A percentile compares a stretch with the other conserved stretches of the same genome.
Evolutionary conservation across 805 yeast species (phyloP).

Genomic region (Kurtzmaniella fragi): DNA sequence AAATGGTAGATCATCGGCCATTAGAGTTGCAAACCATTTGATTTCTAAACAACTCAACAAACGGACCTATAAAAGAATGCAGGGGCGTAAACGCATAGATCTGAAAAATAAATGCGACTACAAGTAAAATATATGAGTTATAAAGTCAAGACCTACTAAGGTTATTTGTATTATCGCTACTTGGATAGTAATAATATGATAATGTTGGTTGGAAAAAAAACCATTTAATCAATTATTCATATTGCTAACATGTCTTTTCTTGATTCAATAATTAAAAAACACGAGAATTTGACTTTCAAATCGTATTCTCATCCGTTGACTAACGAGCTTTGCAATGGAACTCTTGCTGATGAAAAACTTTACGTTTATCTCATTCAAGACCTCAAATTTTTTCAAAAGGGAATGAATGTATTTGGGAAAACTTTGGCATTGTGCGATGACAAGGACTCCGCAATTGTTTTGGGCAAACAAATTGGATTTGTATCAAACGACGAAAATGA

Average conservation of each 20-base stretch:
- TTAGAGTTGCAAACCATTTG: no score
- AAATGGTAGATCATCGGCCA: no score
- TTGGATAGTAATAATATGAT: no score
- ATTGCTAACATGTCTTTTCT: conserved; percentile 17
- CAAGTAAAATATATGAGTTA: no score
- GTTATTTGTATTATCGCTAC: no score
- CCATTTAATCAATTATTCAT: no score
- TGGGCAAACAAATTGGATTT: conserved; percentile 50
- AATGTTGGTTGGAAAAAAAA: no score
- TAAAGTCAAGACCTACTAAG: no score
- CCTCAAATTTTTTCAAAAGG: conserved; percentile 40
- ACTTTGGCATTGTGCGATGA: conserved; percentile 40
- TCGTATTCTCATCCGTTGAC: conserved; percentile 39
- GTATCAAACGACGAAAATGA: conserved; percentile 44
- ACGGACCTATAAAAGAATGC: no score
- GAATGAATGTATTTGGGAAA: conserved; percentile 40
- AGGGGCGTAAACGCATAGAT: no score
- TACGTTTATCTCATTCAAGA: conserved; percentile 47
- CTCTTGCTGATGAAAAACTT: conserved; percentile 35
- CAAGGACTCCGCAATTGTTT: conserved; percentile 26
- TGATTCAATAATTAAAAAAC: conserved; percentile 16
- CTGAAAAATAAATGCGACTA: no score
- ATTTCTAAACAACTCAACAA: no score
- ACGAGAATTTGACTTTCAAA: conserved; percentile 14
- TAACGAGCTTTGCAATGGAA: conserved; percentile 42